Conservation (phyloP, 2,329 filamentous ascomycete genomes). For the Pseudogymnoascus sp. region DNA sequence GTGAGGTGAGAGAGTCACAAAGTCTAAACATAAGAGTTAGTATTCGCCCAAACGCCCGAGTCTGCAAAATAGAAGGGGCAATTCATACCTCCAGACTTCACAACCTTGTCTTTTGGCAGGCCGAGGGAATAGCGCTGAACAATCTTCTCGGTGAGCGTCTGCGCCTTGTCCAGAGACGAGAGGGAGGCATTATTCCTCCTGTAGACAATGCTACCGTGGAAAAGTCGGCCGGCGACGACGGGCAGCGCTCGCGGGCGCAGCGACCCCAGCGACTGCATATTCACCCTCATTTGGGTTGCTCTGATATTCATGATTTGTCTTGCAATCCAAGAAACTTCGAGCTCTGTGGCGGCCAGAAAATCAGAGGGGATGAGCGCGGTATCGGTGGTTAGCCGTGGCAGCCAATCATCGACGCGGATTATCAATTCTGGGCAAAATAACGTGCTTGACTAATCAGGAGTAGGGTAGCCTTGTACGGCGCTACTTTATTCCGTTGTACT, state of each 20-base stretch:
- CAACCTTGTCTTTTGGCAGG: slow-evolving; percentile 65
- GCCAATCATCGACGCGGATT: background rate
- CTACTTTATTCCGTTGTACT: background rate
- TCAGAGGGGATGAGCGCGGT: background rate
- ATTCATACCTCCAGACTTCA: slow-evolving; percentile 51
- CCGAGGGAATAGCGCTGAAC: slow-evolving; percentile 76
- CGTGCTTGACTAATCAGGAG: background rate
- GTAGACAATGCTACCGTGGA: slow-evolving; percentile 2
- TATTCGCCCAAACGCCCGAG: background rate
- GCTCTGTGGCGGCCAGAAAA: slow-evolving; percentile 3
- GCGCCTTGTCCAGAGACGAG: slow-evolving; percentile 36
- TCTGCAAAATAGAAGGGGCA: background rate
- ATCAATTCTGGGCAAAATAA: slow-evolving; percentile 6
- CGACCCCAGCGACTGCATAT: background rate
- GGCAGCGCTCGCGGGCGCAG: slow-evolving; percentile 2
- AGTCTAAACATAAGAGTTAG: slow-evolving; percentile 48
- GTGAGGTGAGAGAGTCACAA: slow-evolving; percentile 67
- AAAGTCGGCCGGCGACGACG: background rate
- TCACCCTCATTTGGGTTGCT: slow-evolving; percentile 3
- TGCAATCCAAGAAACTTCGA: background rate
- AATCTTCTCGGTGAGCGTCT: slow-evolving; percentile 90
- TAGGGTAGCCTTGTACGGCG: background rate
- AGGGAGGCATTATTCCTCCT: slow-evolving; percentile 13
- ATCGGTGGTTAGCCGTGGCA: slow-evolving; percentile 2
- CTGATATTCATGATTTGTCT: background rate